These are phyloP conservation scores for Neofusicoccum sp. DNA, from an alignment of 2,329 filamentous ascomycete species.

Conservation along the genomic window DNA sequence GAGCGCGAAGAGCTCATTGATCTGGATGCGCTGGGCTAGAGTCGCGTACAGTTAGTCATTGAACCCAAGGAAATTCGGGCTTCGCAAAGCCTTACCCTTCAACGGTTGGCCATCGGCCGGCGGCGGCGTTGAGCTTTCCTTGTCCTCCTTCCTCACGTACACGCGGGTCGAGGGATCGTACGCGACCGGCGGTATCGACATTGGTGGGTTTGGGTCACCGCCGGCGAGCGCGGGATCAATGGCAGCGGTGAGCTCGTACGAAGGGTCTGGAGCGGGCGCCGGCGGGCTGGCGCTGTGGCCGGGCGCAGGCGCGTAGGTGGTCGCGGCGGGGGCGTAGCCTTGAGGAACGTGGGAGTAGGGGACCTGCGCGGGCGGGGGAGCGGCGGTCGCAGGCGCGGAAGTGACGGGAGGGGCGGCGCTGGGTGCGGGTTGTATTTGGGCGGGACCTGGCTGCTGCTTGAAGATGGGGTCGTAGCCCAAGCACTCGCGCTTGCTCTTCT, in stretches of 20 bases:
- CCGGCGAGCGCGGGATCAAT: conserved; percentile 67
- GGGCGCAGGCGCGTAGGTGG: conserved; percentile 34
- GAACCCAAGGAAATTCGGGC: no score
- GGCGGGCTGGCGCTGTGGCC: conserved; percentile 27
- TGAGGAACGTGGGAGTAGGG: conserved; percentile 42
- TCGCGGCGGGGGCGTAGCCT: conserved; percentile 44
- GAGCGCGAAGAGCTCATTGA: conserved; percentile 69
- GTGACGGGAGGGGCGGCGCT: conserved; percentile 42
- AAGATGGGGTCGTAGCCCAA: conserved; percentile 86
- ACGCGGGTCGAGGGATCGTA: conserved; percentile 16
- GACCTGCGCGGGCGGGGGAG: conserved; percentile 30
- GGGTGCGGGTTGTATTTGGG: conserved; percentile 70
- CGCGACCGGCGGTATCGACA: conserved; percentile 22
- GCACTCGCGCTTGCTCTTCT: conserved; percentile 85
- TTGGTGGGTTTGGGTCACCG: conserved; percentile 27
- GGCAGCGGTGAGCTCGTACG: conserved; percentile 56
- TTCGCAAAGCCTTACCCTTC: conserved; percentile 28
- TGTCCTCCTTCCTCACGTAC: conserved; percentile 19
- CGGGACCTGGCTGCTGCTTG: conserved; percentile 68
- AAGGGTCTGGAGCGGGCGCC: conserved; percentile 34
- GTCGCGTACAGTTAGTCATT: neutral
- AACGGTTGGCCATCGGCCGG: conserved; percentile 25
- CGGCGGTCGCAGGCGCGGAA: conserved; percentile 30
- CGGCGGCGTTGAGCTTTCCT: conserved; percentile 22
- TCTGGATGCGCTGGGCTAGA: conserved; percentile 47